phyloP scores from a whole-genome alignment of 1,284 basidiomycete species.

The Bjerkandera adusta region DNA sequence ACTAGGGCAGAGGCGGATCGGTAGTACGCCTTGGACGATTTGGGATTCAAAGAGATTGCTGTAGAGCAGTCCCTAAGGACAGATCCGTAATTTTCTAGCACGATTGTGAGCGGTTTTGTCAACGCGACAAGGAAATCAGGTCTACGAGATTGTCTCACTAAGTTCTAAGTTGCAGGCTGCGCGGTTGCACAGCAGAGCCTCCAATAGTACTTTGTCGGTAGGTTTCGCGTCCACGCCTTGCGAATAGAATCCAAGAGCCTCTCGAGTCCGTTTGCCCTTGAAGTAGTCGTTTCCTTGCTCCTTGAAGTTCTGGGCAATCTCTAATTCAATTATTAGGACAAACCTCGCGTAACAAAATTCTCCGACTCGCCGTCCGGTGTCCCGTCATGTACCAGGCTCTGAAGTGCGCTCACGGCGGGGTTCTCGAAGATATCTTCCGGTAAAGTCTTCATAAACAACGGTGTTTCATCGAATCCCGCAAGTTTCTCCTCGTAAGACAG shows the following conservation, averaged over 20 bases:
- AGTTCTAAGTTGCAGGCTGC: slow-evolving; percentile 93
- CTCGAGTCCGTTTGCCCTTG: slow-evolving; percentile 80
- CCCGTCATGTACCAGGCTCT: slow-evolving; percentile 86
- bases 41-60: slow-evolving; percentile 61
- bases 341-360: background rate
- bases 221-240: slow-evolving; percentile 87
- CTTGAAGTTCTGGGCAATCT: slow-evolving; percentile 91
- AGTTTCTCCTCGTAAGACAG: slow-evolving; percentile 47
- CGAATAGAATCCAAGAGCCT: slow-evolving; percentile 89
- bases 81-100: slow-evolving; percentile 80
- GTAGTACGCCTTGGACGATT: slow-evolving; percentile 80
- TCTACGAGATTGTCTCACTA: slow-evolving; percentile 43
- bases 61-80: slow-evolving; percentile 83
- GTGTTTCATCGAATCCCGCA: slow-evolving; percentile 54
- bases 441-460: slow-evolving; percentile 92
- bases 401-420: slow-evolving; percentile 77
- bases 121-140: slow-evolving; percentile 12
- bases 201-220: slow-evolving; percentile 55
- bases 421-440: slow-evolving; percentile 68
- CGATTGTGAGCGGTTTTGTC: background rate
- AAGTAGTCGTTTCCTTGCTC: slow-evolving; percentile 96
- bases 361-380: slow-evolving; percentile 81
- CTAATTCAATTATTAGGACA: slow-evolving; percentile 48
- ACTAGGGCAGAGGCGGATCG: slow-evolving; percentile 78
- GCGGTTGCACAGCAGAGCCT: slow-evolving; percentile 83